Percentiles rank a stretch among this genome's conserved stretches.
phyloP scores from a whole-genome alignment of 805 yeast species.

The Metschnikowia matae region DNA sequence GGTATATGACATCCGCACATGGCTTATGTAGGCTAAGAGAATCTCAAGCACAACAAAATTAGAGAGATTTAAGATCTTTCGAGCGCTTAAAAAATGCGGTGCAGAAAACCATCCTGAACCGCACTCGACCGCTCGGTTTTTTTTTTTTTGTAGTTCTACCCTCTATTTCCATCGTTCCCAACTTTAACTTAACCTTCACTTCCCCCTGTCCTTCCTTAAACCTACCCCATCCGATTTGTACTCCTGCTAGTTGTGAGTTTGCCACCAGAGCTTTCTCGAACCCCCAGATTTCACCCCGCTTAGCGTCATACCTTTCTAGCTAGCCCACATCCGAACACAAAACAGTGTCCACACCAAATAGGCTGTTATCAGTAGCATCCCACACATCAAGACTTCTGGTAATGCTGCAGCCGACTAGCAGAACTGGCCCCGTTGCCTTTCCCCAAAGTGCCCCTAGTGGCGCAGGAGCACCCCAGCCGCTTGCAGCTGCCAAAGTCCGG shows the following conservation, averaged over 20 bases:
- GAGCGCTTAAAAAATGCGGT: slow-evolving; percentile 4
- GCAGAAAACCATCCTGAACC: slow-evolving; percentile 5
- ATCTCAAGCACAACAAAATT: slow-evolving; percentile 1
- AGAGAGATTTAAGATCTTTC: slow-evolving; percentile 4
- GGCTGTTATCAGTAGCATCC: not conserved
- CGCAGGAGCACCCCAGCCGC: not conserved
- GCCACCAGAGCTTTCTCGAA: not conserved
- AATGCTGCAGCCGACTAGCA: slow-evolving; percentile 5
- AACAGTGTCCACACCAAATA: not conserved
- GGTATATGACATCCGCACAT: slow-evolving; percentile 3
- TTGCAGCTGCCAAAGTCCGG: not conserved
- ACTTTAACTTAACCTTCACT: not conserved
- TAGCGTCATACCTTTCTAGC: not conserved
- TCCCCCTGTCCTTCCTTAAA: not conserved
- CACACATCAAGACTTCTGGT: not conserved
- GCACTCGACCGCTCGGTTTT: slow-evolving; percentile 3
- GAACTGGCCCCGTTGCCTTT: slow-evolving; percentile 1
- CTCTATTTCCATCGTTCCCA: not conserved
- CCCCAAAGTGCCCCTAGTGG: slow-evolving; percentile 2
- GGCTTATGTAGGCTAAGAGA: not conserved
- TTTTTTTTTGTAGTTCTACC: not conserved
- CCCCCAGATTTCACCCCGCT: not conserved
- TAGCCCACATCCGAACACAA: not conserved
- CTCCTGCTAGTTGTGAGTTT: not conserved
- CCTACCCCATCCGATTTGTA: not conserved